These are phyloP conservation scores for Rhododendron kiyosumense DNA, from an alignment of 148 eudicot genomes.

Conservation along the genomic window DNA sequence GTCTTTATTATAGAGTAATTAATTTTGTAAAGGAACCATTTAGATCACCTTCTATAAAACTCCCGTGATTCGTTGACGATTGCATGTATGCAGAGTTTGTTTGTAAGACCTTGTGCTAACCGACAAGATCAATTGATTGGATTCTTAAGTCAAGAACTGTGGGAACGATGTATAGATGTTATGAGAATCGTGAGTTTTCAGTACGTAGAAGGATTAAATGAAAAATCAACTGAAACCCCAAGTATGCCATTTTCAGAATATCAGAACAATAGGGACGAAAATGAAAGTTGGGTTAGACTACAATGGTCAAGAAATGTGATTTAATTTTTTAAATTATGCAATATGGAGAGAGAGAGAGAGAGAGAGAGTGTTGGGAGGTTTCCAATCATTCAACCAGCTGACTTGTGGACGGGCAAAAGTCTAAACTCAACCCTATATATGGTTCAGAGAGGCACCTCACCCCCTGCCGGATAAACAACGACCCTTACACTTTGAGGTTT, in stretches of 20 bases:
- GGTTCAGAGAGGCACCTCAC: background rate
- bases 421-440: background rate
- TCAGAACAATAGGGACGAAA: background rate
- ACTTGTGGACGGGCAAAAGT: slow-evolving; percentile 17
- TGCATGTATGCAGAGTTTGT: background rate
- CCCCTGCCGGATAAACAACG: background rate
- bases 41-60: background rate
- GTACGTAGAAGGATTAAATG: background rate
- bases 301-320: background rate
- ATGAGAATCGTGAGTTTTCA: background rate
- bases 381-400: slow-evolving; percentile 28
- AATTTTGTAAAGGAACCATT: background rate
- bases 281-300: background rate
- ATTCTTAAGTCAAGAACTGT: background rate
- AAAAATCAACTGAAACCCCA: background rate
- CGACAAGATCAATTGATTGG: background rate
- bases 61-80: background rate
- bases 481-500: no score
- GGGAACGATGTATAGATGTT: background rate
- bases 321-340: background rate
- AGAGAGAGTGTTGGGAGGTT: background rate
- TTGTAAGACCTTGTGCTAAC: background rate
- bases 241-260: background rate
- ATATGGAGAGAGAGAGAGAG: background rate
- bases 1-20: background rate